Evolutionary conservation across 2,329 filamentous ascomycete species (phyloP).

Genomic region (Apiospora phragmitis): DNA sequence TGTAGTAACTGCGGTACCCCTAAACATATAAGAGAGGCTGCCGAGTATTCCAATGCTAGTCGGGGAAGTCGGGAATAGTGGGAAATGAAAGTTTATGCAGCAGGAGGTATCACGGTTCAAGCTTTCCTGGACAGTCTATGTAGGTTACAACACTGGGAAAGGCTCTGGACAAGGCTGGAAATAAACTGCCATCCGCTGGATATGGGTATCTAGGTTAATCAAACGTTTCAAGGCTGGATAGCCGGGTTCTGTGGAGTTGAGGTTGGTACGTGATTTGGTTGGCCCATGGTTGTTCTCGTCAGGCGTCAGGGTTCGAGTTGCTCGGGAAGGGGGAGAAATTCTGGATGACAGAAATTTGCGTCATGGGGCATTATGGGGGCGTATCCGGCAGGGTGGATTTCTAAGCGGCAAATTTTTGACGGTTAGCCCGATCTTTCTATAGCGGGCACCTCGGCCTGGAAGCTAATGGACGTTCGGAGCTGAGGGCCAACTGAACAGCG

Average conservation of each 20-base stretch:
- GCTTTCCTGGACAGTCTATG: not conserved
- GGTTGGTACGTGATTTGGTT: not conserved
- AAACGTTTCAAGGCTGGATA: not conserved
- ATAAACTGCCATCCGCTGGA: not conserved
- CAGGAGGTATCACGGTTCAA: not conserved
- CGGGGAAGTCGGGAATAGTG: not conserved
- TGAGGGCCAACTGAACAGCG: not conserved
- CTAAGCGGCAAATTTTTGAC: slow-evolving; percentile 9
- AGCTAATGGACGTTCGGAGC: not conserved
- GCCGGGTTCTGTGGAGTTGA: not conserved
- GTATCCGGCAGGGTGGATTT: slow-evolving; percentile 7
- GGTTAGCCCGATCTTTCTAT: not conserved
- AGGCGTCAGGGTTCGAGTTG: not conserved
- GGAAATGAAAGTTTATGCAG: not conserved
- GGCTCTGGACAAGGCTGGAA: not conserved
- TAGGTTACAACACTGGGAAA: not conserved
- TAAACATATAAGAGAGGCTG: not conserved
- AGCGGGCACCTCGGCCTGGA: slow-evolving; percentile 2
- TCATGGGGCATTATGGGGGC: not conserved
- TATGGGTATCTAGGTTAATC: not conserved
- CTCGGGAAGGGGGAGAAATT: not conserved
- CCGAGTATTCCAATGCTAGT: not conserved
- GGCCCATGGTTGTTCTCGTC: not conserved
- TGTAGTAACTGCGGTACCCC: not conserved
- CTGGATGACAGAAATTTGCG: slow-evolving; percentile 2